These are phyloP conservation scores for Cercophora sp. DNA, from an alignment of 495 filamentous ascomycete species.

Conservation along the genomic window DNA sequence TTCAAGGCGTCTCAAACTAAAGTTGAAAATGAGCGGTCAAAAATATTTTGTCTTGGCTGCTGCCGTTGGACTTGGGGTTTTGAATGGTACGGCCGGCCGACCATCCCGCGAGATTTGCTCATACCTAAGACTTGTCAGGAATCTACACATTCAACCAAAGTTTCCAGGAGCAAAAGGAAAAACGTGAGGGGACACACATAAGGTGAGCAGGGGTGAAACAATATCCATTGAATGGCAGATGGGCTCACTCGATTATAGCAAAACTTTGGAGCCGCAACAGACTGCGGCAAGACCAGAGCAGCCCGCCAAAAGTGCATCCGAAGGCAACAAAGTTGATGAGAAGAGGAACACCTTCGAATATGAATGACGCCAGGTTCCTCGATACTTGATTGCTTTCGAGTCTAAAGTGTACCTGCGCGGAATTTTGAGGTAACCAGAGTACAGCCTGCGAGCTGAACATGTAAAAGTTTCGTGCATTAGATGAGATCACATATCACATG, in stretches of 20 bases:
- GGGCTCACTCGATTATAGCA: conserved; percentile 16
- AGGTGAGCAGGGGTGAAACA: conserved; percentile 11
- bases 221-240: background rate
- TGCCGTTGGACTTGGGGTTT: conserved; percentile 22
- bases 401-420: too few relatives aligned
- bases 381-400: too few relatives aligned
- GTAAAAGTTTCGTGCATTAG: too few relatives aligned
- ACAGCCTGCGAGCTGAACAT: too few relatives aligned
- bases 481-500: too few relatives aligned
- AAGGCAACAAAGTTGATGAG: too few relatives aligned
- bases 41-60: conserved; percentile 22
- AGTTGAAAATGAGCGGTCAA: conserved; percentile 16
- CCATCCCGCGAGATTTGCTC: background rate
- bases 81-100: conserved; percentile 18
- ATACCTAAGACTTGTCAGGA: conserved; percentile 32
- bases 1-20: too few relatives aligned
- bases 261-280: conserved; percentile 13
- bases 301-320: too few relatives aligned
- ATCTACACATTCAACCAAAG: conserved; percentile 41
- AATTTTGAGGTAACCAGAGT: too few relatives aligned
- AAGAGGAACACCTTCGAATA: too few relatives aligned
- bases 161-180: conserved; percentile 34
- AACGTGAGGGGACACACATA: conserved; percentile 17
- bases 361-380: too few relatives aligned
- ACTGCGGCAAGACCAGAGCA: too few relatives aligned